These are phyloP conservation scores for Fusarium sp. DNA, from an alignment of 2,329 filamentous ascomycete species.

Conservation along the genomic window DNA sequence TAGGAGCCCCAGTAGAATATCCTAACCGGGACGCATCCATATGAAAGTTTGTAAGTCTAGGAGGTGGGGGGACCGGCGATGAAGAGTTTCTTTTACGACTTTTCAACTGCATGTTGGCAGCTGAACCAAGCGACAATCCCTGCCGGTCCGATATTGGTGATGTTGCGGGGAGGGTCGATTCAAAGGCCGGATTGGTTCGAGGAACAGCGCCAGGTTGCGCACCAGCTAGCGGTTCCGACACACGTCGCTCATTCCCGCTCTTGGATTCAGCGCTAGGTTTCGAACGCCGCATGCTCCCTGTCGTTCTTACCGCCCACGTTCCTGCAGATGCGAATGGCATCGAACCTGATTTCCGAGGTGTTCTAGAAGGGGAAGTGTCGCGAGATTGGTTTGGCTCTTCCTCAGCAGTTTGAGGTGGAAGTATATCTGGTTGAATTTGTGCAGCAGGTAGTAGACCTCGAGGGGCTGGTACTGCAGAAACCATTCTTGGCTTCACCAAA, in stretches of 20 bases:
- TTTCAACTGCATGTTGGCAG: constrained; percentile 41
- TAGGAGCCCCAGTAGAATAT: constrained; percentile 54
- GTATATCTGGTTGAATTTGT: constrained; percentile 41
- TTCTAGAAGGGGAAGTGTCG: constrained; percentile 57
- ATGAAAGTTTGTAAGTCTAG: constrained; percentile 65
- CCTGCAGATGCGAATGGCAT: constrained; percentile 68
- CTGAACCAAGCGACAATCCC: constrained; percentile 44
- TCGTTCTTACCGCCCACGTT: constrained; percentile 64
- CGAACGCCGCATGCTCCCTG: constrained; percentile 65
- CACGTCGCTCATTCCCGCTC: constrained; percentile 61
- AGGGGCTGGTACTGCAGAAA: constrained; percentile 44
- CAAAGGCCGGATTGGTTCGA: constrained; percentile 43
- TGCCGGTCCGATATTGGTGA: constrained; percentile 37
- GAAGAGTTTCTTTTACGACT: constrained; percentile 59
- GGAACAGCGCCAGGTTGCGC: constrained; percentile 46
- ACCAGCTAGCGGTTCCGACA: constrained; percentile 62
- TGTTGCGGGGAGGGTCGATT: constrained; percentile 42
- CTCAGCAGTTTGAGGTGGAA: constrained; percentile 4
- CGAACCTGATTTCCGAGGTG: constrained; percentile 65
- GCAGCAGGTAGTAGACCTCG: constrained; percentile 39
- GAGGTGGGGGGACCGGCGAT: constrained; percentile 67
- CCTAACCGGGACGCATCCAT: constrained; percentile 63
- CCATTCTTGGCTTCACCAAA: constrained; percentile 53
- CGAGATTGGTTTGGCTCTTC: constrained; percentile 41
- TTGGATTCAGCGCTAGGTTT: constrained; percentile 61